Evolutionary conservation across 495 filamentous ascomycete genomes (phyloP), one percentile per base, ranked within the genome.

Genomic region (Hamigera avellanea): DNA sequence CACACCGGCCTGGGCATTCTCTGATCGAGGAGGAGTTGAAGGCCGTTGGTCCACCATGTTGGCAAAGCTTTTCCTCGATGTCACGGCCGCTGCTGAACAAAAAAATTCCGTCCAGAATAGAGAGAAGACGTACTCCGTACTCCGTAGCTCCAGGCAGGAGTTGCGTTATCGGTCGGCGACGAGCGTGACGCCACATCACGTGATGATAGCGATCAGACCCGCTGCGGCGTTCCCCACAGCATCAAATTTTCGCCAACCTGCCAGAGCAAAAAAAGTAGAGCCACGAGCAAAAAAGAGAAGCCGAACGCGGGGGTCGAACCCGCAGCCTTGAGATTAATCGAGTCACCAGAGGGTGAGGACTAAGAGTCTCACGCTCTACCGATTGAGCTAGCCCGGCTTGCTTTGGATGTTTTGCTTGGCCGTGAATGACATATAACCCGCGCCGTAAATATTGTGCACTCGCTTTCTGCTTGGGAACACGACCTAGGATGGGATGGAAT

Each of bases 301-400:
- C 57, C 59, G 46, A 61, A 63, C 59, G 59, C 50, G 67, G 67
- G 67, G 64, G 64, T 70, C 60, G 67, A 72, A 72, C 70, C 72
- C 72, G 62, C 70, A 75, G 67, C 72, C 71, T 77, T 77, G 67
- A 74, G 73, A 76, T 76, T 81, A 75, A 71, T n/a, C n/a, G n/a
- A n/a, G n/a, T n/a, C n/a, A n/a, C n/a, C n/a, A n/a, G n/a, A n/a
- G n/a, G n/a, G n/a, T n/a, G n/a, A n/a, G n/a, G n/a, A n/a, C n/a
- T 81, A 81, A 81, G 76, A 81, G 77, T 81, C 77, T 78, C 72
- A 80, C 77, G 77, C 78, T 81, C 77, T 80, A 78, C 76, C 76
- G 76, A 81, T 80, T 81, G 77, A 81, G 76, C 76, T 81, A 81
- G 73, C 75, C 57, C 49, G 59, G 59, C 59, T 32, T n/a, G n/a